Evolutionary conservation across 495 filamentous ascomycete species (phyloP), one percentile per base, ranked within the genome.

Genomic region (Aspergillus nanangensis): DNA sequence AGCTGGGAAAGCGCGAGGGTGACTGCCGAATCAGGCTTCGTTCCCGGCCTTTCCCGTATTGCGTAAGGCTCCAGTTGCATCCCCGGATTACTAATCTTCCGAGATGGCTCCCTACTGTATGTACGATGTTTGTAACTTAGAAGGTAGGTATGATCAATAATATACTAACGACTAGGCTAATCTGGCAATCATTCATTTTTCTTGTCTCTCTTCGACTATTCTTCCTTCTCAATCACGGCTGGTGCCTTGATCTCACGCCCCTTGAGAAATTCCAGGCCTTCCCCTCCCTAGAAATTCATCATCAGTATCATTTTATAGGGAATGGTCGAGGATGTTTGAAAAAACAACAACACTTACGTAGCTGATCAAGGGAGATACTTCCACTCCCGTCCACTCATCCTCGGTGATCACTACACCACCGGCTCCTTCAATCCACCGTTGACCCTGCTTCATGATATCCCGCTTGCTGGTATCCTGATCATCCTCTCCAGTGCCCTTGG

Each of bases 341-440:
- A 35, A 47, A 38, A n/a, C 32, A 8, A 39, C 34, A 39, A 21
- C 48, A 82, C 90, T 78, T 82, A 95, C 91, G 60, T 99, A 99
- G 78, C 90, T 95, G 59, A 92, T 85, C 62, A 96, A 69, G 17
- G 93, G 94, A 50, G 88, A 94, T 15, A 99, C 82, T 58, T 99
- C 93, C 17, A 99, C 78, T 17, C 93, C 93, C 42, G 67, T 60
- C 9, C 81, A 78, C 14, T 67, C 67, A 27, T 72, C 77, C 55
- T 90, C 86, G 42, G 85, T 89, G 39, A 83, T 77, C 21, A 97
- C 81, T 8, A 72, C 78, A 24, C 78, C 90, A 33, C 92, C 94
- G 14, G 81, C 88, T 32, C 77, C 80, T 58, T 92, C 70, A 39
- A 87, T 65, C 90, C 92, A 97, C 49, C 85, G 79, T 63, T 78